phyloP scores from a whole-genome alignment of 805 yeast genomes.

The Maudiozyma turicensis region DNA sequence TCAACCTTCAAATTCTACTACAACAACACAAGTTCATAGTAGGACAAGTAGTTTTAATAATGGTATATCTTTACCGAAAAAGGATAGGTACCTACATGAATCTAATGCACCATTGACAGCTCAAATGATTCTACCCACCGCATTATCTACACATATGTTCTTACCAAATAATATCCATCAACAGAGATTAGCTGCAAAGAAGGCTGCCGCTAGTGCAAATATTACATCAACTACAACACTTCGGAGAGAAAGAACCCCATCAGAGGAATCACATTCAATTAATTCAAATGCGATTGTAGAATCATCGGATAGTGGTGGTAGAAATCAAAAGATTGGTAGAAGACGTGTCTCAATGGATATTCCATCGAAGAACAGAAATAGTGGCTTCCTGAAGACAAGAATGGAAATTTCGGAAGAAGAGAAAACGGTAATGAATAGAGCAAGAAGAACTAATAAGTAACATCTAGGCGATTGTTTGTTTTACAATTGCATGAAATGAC shows the following conservation, averaged over 20 bases:
- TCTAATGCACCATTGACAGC: slow-evolving; percentile 57
- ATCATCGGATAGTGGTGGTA: background rate
- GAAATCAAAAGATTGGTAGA: background rate
- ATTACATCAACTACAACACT: background rate
- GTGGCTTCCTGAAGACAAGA: slow-evolving; percentile 23
- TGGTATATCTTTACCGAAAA: slow-evolving; percentile 26
- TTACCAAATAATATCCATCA: slow-evolving; percentile 36
- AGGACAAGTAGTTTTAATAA: slow-evolving; percentile 23
- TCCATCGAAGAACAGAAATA: slow-evolving; percentile 23
- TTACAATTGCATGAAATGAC: no score
- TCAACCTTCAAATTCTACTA: background rate
- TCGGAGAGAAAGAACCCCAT: background rate
- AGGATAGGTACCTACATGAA: slow-evolving; percentile 31
- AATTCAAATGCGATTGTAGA: background rate
- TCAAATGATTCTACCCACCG: slow-evolving; percentile 48
- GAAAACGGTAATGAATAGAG: slow-evolving; percentile 3
- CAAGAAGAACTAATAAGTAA: background rate
- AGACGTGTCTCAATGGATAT: slow-evolving; percentile 28
- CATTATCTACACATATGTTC: slow-evolving; percentile 52
- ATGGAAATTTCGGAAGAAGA: slow-evolving; percentile 28
- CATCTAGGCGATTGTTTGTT: background rate
- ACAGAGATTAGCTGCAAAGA: slow-evolving; percentile 18
- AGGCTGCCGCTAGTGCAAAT: slow-evolving; percentile 3
- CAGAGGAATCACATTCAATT: slow-evolving; percentile 2
- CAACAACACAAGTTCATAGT: background rate